Percentiles rank a stretch among this genome's conserved stretches.
These are phyloP conservation scores for Backusella liffmaniae DNA, from an alignment of 192 early-diverging fungal genomes.

Conservation along the genomic window DNA sequence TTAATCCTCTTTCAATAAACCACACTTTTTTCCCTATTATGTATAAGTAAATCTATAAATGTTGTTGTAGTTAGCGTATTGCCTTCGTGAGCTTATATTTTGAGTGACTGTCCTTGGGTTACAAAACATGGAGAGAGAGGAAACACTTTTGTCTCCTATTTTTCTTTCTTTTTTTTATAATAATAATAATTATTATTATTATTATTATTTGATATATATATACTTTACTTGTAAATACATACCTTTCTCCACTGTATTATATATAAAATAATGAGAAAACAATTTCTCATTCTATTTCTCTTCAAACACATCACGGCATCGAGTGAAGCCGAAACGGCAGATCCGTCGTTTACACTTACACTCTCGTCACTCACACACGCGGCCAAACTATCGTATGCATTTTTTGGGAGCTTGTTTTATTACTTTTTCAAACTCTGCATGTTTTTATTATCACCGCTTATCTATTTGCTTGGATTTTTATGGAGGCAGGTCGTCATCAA, in stretches of 20 bases:
- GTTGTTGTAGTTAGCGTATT: too few species aligned
- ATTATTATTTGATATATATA: too few species aligned
- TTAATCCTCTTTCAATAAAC: neutral
- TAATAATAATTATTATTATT: too few species aligned
- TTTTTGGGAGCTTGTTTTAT: neutral
- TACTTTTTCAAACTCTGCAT: neutral
- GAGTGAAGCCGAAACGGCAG: neutral
- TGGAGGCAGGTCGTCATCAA: slow-evolving; percentile 3
- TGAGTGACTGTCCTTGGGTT: neutral
- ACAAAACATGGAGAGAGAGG: too few species aligned
- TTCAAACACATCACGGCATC: neutral
- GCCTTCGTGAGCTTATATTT: neutral
- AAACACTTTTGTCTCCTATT: too few species aligned
- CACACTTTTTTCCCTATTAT: neutral
- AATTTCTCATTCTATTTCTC: neutral
- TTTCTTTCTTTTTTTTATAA: neutral
- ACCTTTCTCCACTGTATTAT: neutral
- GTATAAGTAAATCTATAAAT: neutral
- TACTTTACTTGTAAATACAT: neutral
- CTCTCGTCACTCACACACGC: neutral
- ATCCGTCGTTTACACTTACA: neutral
- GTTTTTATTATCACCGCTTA: neutral
- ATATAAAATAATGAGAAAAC: neutral
- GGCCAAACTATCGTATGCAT: neutral
- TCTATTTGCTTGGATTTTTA: neutral